Conservation (phyloP, 2,329 filamentous ascomycete species). For the Fusarium sublunatum region DNA sequence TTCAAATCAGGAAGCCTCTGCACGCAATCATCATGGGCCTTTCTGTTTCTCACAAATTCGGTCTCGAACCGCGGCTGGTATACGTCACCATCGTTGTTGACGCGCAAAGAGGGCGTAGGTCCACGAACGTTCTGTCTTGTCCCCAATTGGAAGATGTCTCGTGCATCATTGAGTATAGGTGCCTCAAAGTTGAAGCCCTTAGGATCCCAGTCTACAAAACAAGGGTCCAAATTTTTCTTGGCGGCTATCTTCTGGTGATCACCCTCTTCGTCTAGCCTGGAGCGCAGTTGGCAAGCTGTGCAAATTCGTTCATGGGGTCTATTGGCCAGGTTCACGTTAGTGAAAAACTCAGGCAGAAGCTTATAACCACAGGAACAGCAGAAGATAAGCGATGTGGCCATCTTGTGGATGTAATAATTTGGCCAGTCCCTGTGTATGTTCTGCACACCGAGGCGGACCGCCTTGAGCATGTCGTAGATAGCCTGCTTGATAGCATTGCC, state of each 20-base stretch:
- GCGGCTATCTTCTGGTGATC: slow-evolving; percentile 47
- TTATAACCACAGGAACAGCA: slow-evolving; percentile 53
- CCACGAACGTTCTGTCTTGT: slow-evolving; percentile 27
- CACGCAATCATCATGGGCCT: slow-evolving; percentile 47
- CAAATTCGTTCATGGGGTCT: slow-evolving; percentile 42
- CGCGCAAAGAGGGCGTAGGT: neutral
- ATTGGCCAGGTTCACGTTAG: neutral
- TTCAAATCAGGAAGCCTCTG: slow-evolving; percentile 45
- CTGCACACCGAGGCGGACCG: slow-evolving; percentile 46
- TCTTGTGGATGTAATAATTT: slow-evolving; percentile 40
- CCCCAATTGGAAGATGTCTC: slow-evolving; percentile 38
- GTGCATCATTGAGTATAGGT: slow-evolving; percentile 39
- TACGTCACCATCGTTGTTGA: slow-evolving; percentile 28
- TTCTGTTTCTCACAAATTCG: slow-evolving; percentile 44
- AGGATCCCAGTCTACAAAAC: slow-evolving; percentile 47
- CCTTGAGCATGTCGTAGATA: slow-evolving; percentile 51
- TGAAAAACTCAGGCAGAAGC: slow-evolving; percentile 49
- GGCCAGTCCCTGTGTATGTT: slow-evolving; percentile 36
- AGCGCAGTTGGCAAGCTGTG: slow-evolving; percentile 47
- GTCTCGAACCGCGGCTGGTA: slow-evolving; percentile 8
- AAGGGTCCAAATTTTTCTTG: slow-evolving; percentile 19
- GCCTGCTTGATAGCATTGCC: slow-evolving; percentile 31
- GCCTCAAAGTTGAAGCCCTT: slow-evolving; percentile 49
- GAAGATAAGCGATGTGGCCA: slow-evolving; percentile 44
- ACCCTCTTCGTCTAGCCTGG: slow-evolving; percentile 45